These are phyloP conservation scores for Eremothecium gossypii DNA, from an alignment of 1,139 yeast species.

Conservation along the genomic window DNA sequence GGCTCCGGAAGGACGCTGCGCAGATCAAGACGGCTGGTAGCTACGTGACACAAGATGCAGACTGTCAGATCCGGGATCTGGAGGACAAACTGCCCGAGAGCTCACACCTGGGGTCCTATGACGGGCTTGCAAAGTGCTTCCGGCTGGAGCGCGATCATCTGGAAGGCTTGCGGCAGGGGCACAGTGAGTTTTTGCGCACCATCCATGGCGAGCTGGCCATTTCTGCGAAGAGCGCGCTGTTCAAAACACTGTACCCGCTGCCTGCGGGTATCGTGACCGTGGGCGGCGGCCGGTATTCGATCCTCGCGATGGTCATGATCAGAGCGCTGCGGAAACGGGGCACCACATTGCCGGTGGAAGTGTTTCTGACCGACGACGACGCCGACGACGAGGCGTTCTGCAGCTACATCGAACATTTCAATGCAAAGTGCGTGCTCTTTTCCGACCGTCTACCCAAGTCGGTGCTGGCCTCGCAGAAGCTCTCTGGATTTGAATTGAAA, in stretches of 20 bases:
- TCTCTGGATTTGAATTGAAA: conserved; percentile 53
- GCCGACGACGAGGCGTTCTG: conserved; percentile 42
- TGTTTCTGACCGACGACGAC: conserved; percentile 43
- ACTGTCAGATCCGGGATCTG: too few relatives aligned
- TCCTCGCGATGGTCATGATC: conserved; percentile 46
- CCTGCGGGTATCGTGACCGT: conserved; percentile 53
- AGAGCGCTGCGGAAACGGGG: conserved; percentile 46
- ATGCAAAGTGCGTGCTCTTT: conserved; percentile 47
- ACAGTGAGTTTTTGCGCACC: conserved; percentile 39
- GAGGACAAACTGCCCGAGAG: too few relatives aligned
- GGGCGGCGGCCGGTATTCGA: conserved; percentile 53
- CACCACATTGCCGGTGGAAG: conserved; percentile 50
- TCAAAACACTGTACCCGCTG: conserved; percentile 16
- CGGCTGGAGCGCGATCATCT: conserved; percentile 41
- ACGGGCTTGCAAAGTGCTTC: conserved; percentile 17
- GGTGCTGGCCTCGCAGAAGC: conserved; percentile 31
- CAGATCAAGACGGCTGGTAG: too few relatives aligned
- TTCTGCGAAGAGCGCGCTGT: conserved; percentile 5
- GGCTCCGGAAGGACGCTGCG: too few relatives aligned
- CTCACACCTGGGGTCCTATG: conserved; percentile 6
- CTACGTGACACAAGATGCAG: too few relatives aligned
- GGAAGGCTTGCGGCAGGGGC: conserved; percentile 41
- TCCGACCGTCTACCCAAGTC: conserved; percentile 29
- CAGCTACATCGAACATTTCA: conserved; percentile 30
- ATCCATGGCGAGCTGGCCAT: conserved; percentile 21